These are phyloP conservation scores for Fraxinus cuspidata DNA, from an alignment of 257 asterid species.

Conservation along the genomic window DNA sequence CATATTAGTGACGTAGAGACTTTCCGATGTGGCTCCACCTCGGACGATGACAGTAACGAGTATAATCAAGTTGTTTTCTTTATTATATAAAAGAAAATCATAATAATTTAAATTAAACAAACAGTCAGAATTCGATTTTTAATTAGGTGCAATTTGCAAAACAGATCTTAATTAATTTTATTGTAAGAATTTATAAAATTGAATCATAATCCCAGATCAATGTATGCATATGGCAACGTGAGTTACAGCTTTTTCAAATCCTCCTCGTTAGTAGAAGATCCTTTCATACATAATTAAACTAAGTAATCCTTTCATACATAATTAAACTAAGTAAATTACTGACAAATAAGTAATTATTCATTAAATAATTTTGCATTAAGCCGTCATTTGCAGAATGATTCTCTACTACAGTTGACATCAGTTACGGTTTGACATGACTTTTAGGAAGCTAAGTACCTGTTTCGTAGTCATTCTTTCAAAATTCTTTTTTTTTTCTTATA, in stretches of 20 bases:
- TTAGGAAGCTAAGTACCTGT: no score
- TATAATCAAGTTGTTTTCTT: no score
- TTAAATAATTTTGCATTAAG: background rate
- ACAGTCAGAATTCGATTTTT: background rate
- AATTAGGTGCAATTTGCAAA: background rate
- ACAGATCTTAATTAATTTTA: background rate
- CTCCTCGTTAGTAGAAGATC: background rate
- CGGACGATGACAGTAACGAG: no score
- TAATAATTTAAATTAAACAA: no score
- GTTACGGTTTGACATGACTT: no score
- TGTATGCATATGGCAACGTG: slow-evolving; percentile 7
- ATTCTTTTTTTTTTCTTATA: no score
- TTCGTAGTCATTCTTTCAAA: no score
- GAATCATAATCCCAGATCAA: background rate
- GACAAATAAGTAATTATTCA: background rate
- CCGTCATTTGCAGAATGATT: background rate
- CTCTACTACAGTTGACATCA: background rate
- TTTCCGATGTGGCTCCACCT: no score
- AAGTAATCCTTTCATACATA: background rate
- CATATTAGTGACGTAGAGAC: no score
- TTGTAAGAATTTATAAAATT: background rate
- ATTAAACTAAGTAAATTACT: background rate
- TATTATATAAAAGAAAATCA: no score
- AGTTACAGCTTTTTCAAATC: background rate
- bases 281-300: background rate